Evolutionary conservation across 495 filamentous ascomycete genomes (phyloP), one percentile per base, ranked within the genome.

Genomic region (Tuber microsphaerosporum): DNA sequence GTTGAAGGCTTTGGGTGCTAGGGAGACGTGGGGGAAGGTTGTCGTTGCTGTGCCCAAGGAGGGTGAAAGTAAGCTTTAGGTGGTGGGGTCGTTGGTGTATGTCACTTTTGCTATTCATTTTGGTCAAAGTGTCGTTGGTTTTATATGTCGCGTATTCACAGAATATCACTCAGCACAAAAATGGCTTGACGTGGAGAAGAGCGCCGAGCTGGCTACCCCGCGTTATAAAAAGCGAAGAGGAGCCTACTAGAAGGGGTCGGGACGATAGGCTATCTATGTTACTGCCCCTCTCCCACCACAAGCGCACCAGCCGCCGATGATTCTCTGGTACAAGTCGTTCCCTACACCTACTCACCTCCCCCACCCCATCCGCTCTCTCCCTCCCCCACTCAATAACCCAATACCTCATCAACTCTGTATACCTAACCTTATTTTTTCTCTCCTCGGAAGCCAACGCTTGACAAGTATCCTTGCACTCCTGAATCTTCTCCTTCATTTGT

Each of bases 21-120:
- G 94, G 69, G 93, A 91, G 79, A 97, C 93, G 0, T 98, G 94
- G 94, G 94, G 94, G 0, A 98, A 98, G 88, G 94, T 97, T 2
- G 93, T 98, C 1, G 91, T 97, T 4, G 92, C 92, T 84, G 87
- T 98, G 41, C 89, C 91, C n/a, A 91, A 94, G 75, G 87, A 89
- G 43, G 85, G 86, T 7, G 86, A 85, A 82, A 91, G 70, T 0
- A 77, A 44, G 26, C 65, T 78, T n/a, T 78, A 34, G 48, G 70
- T 74, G 48, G 70, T 74, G 71, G 22, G 56, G 56, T 31, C 16
- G 5, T 65, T 65, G 56, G 26, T 65, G 12, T 65, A 65, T 65
- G 8, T 17, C 31, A 65, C 34, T 65, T 31, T 65, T 10, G 26
- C 14, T 65, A 65, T 34, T 19, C 3, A 2, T 65, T 65, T 22